Evolutionary conservation across 257 asterid genomes (phyloP), one percentile per base, ranked within the genome.

Genomic region (Rauvolfia tetraphylla): DNA sequence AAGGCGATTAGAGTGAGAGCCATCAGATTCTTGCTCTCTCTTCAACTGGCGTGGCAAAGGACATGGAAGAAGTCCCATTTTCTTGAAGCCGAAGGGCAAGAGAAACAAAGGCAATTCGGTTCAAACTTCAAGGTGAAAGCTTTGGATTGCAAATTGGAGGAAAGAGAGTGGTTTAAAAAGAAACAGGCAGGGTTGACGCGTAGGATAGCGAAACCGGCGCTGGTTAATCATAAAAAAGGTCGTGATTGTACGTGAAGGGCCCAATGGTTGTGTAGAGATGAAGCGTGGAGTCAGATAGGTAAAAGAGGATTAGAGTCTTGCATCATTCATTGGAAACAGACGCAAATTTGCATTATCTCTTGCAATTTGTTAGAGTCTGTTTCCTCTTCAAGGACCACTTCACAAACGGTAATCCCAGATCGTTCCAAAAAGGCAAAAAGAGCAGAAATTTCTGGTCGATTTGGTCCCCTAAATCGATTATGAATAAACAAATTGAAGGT

Each of bases 31-130:
- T 57, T 73, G 59, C 56, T 86, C 83, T 56, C 78, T 72, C 63
- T 46, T 68, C 27, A 76, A 54, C 8, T 27, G 67, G 75, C 70
- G 59, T 33, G 85, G 82, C n/a, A 76, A 73, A 71, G 76, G 81
- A 59, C 83, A 74, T 15, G 76, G 83, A 49, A 73, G 71, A 67
- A 82, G 68, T 68, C 74, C 82, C 91, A 87, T 87, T 59, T 63
- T 77, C 31, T 57, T 49, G 57, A 68, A 48, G 62, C 10, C 1
- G 22, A 12, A 36, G 15, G 10, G 57, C 11, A 27, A n/a, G 7
- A 22, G 42, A 46, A 27, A 18, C 5, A 70, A 46, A 42, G 57
- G 57, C 25, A n/a, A 17, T 18, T 36, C 13, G 23, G 10, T 20
- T 36, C 49, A 67, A 27, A 22, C n/a, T 39, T 36, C 1, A 12